A percentile compares a stretch with the other conserved stretches of the same genome.
These are phyloP conservation scores for Spergularia marina DNA, from an alignment of 148 eudicot genomes.

Conservation along the genomic window DNA sequence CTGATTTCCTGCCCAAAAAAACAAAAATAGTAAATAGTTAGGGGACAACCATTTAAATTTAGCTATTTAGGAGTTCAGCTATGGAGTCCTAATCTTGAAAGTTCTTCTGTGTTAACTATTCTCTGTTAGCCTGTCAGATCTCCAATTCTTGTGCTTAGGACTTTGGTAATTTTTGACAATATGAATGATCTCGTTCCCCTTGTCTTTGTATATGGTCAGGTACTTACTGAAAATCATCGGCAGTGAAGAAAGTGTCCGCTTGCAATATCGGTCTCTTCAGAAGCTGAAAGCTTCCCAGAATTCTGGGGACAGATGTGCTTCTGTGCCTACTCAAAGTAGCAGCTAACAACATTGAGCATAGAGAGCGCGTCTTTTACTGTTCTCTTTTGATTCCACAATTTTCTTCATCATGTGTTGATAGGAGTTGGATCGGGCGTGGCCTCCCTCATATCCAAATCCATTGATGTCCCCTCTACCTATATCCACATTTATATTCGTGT, in stretches of 20 bases:
- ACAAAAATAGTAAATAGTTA: too few relatives aligned
- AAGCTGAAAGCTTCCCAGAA: conserved; percentile 41
- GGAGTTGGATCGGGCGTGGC: too few relatives aligned
- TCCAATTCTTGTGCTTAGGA: neutral
- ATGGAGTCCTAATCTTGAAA: too few relatives aligned
- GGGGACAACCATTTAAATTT: too few relatives aligned
- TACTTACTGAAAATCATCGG: conserved; percentile 64
- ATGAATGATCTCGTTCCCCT: neutral
- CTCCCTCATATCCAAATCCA: too few relatives aligned
- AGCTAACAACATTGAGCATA: conserved; percentile 26
- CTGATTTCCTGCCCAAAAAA: too few relatives aligned
- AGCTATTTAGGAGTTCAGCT: too few relatives aligned
- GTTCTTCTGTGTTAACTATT: too few relatives aligned
- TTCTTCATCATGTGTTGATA: neutral
- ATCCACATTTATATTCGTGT: too few relatives aligned
- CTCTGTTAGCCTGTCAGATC: neutral
- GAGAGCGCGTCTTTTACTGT: too few relatives aligned
- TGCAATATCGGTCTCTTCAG: conserved; percentile 77
- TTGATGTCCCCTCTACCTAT: too few relatives aligned
- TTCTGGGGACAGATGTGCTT: conserved; percentile 36
- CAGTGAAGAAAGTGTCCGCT: conserved; percentile 71
- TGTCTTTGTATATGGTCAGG: conserved; percentile 36
- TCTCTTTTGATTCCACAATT: neutral
- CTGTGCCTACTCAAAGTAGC: conserved; percentile 38
- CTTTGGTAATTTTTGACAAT: neutral